Conservation (phyloP, 2,329 filamentous ascomycete genomes). For the Claviceps monticola region DNA sequence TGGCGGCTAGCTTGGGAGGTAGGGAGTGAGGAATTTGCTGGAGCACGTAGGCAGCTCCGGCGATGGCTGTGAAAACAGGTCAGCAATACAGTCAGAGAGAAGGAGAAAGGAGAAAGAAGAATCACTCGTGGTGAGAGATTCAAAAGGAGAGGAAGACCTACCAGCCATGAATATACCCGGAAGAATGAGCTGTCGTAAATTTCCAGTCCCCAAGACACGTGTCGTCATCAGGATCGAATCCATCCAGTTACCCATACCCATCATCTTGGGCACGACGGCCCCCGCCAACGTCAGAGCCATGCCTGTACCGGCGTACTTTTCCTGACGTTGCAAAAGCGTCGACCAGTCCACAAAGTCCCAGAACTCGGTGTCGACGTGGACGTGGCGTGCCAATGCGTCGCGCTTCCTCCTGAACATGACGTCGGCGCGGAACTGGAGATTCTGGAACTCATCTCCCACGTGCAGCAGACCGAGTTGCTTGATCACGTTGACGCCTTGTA, state of each 20-base stretch:
- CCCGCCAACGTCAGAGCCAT: conserved; percentile 89
- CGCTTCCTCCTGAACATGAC: conserved; percentile 84
- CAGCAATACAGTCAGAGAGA: background rate
- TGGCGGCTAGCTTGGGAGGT: conserved; percentile 69
- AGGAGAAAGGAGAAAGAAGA: background rate
- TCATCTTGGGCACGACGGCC: conserved; percentile 65
- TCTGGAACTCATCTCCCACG: conserved; percentile 73
- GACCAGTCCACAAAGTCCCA: conserved; percentile 88
- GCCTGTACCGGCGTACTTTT: conserved; percentile 86
- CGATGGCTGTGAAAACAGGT: conserved; percentile 37
- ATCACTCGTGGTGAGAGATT: background rate
- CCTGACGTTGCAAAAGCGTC: conserved; percentile 73
- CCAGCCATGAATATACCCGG: conserved; percentile 68
- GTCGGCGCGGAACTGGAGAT: conserved; percentile 77
- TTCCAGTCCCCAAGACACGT: conserved; percentile 69
- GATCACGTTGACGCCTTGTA: conserved; percentile 71
- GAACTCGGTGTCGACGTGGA: conserved; percentile 76
- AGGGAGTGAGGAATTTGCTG: conserved; percentile 81
- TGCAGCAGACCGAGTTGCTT: conserved; percentile 81
- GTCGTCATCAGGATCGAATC: conserved; percentile 72
- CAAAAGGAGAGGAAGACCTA: conserved; percentile 34
- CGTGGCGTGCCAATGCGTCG: conserved; percentile 68
- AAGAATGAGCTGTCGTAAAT: conserved; percentile 64
- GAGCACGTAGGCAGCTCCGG: conserved; percentile 68
- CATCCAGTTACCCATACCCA: conserved; percentile 79